A percentile compares a stretch with the other conserved stretches of the same genome.
Evolutionary conservation across 1,284 basidiomycete genomes (phyloP).

Genomic region (Abortiporus biennis): DNA sequence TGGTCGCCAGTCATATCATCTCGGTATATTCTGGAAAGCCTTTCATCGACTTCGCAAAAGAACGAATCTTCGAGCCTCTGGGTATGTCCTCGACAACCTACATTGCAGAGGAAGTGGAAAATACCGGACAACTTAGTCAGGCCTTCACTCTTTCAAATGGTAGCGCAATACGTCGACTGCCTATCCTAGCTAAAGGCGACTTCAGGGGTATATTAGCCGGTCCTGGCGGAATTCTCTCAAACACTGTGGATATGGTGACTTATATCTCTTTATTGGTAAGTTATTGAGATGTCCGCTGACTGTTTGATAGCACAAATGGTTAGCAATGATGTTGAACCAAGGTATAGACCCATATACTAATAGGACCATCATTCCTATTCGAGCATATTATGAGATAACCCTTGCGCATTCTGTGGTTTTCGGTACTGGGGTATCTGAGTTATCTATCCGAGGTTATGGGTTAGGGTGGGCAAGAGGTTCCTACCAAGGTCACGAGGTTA

Average conservation of each 20-base stretch:
- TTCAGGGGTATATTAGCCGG: constrained; percentile 26
- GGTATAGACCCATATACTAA: constrained; percentile 37
- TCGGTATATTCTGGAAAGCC: constrained; percentile 21
- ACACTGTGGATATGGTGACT: constrained; percentile 19
- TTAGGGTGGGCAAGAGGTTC: constrained; percentile 33
- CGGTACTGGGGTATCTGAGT: background rate
- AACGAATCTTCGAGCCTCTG: constrained; percentile 36
- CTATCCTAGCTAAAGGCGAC: constrained; percentile 14
- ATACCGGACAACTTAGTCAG: constrained; percentile 29
- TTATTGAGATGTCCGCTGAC: background rate
- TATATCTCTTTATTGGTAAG: background rate
- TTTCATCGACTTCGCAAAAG: constrained; percentile 32
- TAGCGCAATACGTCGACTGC: constrained; percentile 14
- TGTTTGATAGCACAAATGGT: constrained; percentile 31
- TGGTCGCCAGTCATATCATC: constrained; percentile 24
- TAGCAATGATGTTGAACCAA: constrained; percentile 35
- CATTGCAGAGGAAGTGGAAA: constrained; percentile 30
- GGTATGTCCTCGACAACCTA: constrained; percentile 40
- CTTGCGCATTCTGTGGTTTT: constrained; percentile 22
- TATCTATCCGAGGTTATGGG: constrained; percentile 30
- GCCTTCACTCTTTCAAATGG: constrained; percentile 12
- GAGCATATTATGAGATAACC: constrained; percentile 31
- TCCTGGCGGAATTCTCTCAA: constrained; percentile 35
- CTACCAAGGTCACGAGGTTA: constrained; percentile 32
- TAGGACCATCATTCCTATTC: constrained; percentile 31